A percentile compares a stretch with the other conserved stretches of the same genome.
These are phyloP conservation scores for Nemania diffusa DNA, from an alignment of 2,329 filamentous ascomycete species.

Conservation along the genomic window DNA sequence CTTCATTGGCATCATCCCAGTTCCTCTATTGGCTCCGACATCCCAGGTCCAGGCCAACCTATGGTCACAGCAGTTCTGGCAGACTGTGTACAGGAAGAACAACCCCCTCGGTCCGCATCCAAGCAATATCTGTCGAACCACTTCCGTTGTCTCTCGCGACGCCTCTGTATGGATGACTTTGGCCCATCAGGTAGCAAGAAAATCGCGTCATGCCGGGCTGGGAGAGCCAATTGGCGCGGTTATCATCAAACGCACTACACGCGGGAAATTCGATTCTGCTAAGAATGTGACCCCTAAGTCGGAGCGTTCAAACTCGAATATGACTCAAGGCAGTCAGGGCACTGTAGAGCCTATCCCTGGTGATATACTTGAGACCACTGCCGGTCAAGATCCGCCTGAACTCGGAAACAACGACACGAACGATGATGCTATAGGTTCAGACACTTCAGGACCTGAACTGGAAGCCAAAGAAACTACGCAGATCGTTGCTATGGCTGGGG, in stretches of 20 bases:
- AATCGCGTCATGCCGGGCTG: slow-evolving; percentile 66
- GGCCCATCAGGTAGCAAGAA: slow-evolving; percentile 70
- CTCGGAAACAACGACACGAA: slow-evolving; percentile 21
- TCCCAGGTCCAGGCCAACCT: slow-evolving; percentile 78
- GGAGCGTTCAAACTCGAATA: slow-evolving; percentile 40
- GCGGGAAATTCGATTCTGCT: slow-evolving; percentile 40
- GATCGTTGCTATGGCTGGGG: slow-evolving; percentile 78
- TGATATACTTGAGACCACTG: slow-evolving; percentile 16
- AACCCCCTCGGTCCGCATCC: slow-evolving; percentile 89
- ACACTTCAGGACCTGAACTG: slow-evolving; percentile 40
- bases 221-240: slow-evolving; percentile 80
- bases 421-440: slow-evolving; percentile 26
- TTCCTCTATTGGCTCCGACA: slow-evolving; percentile 79
- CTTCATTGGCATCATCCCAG: slow-evolving; percentile 71
- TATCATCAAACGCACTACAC: slow-evolving; percentile 70
- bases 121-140: slow-evolving; percentile 74
- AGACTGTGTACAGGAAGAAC: slow-evolving; percentile 85
- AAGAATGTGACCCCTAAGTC: slow-evolving; percentile 36
- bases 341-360: slow-evolving; percentile 18
- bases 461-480: slow-evolving; percentile 54
- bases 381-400: slow-evolving; percentile 3
- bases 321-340: slow-evolving; percentile 33
- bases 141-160: slow-evolving; percentile 73
- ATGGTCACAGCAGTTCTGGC: slow-evolving; percentile 84
- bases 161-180: slow-evolving; percentile 74